Conservation (phyloP, 768 basidiomycete genomes). For the Termitomyces sp. region DNA sequence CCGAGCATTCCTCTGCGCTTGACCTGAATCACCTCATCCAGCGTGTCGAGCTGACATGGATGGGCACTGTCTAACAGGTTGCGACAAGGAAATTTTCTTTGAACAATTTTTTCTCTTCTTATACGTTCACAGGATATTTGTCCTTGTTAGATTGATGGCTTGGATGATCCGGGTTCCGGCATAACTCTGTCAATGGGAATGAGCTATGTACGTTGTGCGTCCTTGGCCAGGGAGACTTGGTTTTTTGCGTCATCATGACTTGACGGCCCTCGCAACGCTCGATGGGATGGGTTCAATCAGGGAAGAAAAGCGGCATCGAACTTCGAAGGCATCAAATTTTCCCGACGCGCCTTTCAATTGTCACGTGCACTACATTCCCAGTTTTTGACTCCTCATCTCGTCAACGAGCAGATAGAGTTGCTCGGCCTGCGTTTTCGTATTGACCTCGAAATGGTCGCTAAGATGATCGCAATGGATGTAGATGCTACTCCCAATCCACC, state of each 20-base stretch:
- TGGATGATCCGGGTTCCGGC: neutral
- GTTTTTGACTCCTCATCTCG: constrained; percentile 2
- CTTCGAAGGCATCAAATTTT: too few relatives aligned
- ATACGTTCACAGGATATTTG: constrained; percentile 1
- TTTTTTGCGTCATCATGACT: too few relatives aligned
- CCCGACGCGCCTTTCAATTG: neutral
- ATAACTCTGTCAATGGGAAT: too few relatives aligned
- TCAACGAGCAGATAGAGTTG: neutral
- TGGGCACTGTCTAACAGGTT: constrained; percentile 74
- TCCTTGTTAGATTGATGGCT: neutral
- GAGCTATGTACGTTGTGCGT: too few relatives aligned
- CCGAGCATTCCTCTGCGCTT: constrained; percentile 55
- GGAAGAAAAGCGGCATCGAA: neutral
- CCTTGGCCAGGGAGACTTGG: too few relatives aligned
- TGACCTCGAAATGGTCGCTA: constrained; percentile 4
- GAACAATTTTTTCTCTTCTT: neutral
- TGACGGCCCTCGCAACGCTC: too few relatives aligned
- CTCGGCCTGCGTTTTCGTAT: neutral
- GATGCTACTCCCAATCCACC: constrained; percentile 27
- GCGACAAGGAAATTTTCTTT: constrained; percentile 30
- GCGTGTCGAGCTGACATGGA: constrained; percentile 33
- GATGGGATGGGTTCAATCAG: too few relatives aligned
- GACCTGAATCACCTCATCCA: constrained; percentile 65
- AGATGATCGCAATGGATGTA: constrained; percentile 12
- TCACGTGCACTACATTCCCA: constrained; percentile 10